Conservation (phyloP, 352 stramenopile species). For the Lagenidium giganteum region DNA sequence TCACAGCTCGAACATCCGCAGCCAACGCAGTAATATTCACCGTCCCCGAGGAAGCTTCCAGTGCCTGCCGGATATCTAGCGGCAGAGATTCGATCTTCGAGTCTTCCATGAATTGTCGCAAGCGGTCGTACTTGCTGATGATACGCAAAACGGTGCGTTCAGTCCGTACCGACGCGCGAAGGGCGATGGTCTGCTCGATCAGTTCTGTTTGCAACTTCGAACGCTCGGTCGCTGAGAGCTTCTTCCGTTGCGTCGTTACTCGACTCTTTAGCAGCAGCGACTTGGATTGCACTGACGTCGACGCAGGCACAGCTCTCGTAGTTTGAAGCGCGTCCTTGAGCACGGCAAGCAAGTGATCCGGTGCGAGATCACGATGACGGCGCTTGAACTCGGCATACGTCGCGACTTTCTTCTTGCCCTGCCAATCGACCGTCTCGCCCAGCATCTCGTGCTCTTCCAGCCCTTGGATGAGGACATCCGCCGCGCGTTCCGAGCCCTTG, state of each 20-base stretch:
- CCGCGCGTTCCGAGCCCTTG: slow-evolving; percentile 53
- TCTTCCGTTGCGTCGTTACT: slow-evolving; percentile 23
- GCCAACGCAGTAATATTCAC: slow-evolving; percentile 49
- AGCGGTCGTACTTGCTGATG: slow-evolving; percentile 66
- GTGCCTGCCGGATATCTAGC: slow-evolving; percentile 30
- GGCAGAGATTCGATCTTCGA: slow-evolving; percentile 50
- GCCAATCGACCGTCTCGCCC: slow-evolving; percentile 55
- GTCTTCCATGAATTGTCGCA: slow-evolving; percentile 46
- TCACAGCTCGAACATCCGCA: slow-evolving; percentile 66
- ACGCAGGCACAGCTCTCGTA: slow-evolving; percentile 5
- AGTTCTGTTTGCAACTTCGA: slow-evolving; percentile 52
- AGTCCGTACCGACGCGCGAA: slow-evolving; percentile 42
- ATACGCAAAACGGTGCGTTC: slow-evolving; percentile 55
- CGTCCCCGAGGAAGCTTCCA: slow-evolving; percentile 15
- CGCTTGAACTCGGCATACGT: slow-evolving; percentile 78
- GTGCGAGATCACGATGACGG: slow-evolving; percentile 63
- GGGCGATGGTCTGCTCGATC: slow-evolving; percentile 32
- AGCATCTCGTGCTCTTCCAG: slow-evolving; percentile 56
- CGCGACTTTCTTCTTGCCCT: slow-evolving; percentile 29
- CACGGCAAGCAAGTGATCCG: slow-evolving; percentile 58
- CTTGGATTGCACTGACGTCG: slow-evolving; percentile 10
- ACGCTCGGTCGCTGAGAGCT: slow-evolving; percentile 29
- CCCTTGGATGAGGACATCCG: slow-evolving; percentile 61
- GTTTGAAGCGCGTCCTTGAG: slow-evolving; percentile 20
- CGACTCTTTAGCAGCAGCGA: slow-evolving; percentile 58